These are phyloP conservation scores for Astraeus odoratus DNA, from an alignment of 768 basidiomycete species.

Conservation along the genomic window DNA sequence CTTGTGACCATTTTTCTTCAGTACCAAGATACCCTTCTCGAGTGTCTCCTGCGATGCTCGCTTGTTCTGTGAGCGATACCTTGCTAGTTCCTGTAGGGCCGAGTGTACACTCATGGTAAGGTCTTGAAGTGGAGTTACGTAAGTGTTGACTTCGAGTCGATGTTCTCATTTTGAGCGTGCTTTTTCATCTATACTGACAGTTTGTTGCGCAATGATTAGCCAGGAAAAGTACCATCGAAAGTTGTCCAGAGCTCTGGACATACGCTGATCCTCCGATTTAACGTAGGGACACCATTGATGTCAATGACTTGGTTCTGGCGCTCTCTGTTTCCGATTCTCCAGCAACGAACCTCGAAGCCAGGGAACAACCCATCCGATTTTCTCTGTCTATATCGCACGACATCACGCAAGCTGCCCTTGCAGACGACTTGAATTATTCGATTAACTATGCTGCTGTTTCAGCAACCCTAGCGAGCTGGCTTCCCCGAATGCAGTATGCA, in stretches of 20 bases:
- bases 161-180: no score
- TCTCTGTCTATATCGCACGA: constrained; percentile 46
- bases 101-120: constrained; percentile 6
- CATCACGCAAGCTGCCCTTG: constrained; percentile 39
- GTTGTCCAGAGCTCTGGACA: background rate
- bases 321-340: constrained; percentile 28
- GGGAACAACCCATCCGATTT: constrained; percentile 47
- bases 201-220: background rate
- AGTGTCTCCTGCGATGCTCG: constrained; percentile 55
- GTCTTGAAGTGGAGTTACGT: background rate
- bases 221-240: background rate
- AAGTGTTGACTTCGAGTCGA: background rate
- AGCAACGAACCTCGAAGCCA: constrained; percentile 25
- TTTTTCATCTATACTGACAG: background rate
- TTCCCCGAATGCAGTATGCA: constrained; percentile 23
- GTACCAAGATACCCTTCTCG: constrained; percentile 42
- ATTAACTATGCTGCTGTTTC: constrained; percentile 53
- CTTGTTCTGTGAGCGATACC: constrained; percentile 43
- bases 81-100: constrained; percentile 47
- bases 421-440: constrained; percentile 50
- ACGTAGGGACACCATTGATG: constrained; percentile 32
- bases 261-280: background rate
- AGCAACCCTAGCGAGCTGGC: constrained; percentile 23
- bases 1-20: constrained; percentile 38
- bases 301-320: constrained; percentile 42